These are phyloP conservation scores for Ogataea nakhonphanomensis DNA, from an alignment of 805 yeast genomes.

Conservation along the genomic window DNA sequence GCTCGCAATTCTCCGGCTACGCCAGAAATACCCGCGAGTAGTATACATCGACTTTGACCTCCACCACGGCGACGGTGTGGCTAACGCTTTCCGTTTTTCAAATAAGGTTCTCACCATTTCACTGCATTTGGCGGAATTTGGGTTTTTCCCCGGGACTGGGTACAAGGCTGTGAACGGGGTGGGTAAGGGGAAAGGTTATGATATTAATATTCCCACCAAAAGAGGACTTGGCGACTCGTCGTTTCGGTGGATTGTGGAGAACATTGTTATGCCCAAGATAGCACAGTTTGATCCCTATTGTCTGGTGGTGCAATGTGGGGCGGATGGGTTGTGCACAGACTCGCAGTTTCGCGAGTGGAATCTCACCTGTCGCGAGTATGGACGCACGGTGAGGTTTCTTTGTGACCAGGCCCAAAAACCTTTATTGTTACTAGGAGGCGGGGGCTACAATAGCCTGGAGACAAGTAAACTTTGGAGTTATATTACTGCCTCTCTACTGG, in stretches of 20 bases:
- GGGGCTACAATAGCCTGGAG: slow-evolving; percentile 66
- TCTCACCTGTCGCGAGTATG: slow-evolving; percentile 50
- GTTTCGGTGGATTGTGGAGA: slow-evolving; percentile 35
- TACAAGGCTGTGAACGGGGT: slow-evolving; percentile 34
- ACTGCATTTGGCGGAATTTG: slow-evolving; percentile 58
- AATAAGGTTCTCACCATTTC: slow-evolving; percentile 58
- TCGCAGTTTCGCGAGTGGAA: slow-evolving; percentile 62
- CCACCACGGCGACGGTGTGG: slow-evolving; percentile 83
- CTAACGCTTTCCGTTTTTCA: slow-evolving; percentile 55
- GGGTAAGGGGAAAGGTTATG: slow-evolving; percentile 37
- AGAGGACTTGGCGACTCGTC: slow-evolving; percentile 53
- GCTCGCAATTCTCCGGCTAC: slow-evolving; percentile 48
- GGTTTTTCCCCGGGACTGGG: slow-evolving; percentile 77
- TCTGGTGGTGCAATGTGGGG: slow-evolving; percentile 66
- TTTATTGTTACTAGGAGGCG: slow-evolving; percentile 63
- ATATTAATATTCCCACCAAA: slow-evolving; percentile 52
- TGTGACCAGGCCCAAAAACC: slow-evolving; percentile 32
- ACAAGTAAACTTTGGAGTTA: slow-evolving; percentile 60
- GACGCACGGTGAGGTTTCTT: slow-evolving; percentile 32
- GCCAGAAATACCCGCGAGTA: slow-evolving; percentile 44
- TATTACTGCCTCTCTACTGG: slow-evolving; percentile 28
- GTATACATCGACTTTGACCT: slow-evolving; percentile 69
- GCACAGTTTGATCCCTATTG: slow-evolving; percentile 43
- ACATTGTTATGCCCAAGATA: slow-evolving; percentile 43
- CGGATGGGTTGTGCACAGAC: slow-evolving; percentile 71